Evolutionary conservation across 202 grass and related monocot species (phyloP), one percentile per base, ranked within the genome.

Genomic region (Panicum virgatum): DNA sequence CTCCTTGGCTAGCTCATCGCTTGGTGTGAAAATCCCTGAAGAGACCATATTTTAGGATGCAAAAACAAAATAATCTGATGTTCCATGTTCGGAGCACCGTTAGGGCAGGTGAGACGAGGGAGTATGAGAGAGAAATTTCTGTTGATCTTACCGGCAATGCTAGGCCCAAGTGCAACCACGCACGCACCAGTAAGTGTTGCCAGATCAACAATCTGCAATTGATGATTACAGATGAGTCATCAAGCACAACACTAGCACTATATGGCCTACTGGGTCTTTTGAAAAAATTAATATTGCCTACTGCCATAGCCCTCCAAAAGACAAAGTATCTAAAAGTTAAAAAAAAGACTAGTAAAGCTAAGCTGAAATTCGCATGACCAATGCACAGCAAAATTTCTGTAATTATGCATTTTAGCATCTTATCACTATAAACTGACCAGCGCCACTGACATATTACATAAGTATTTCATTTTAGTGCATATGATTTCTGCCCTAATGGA

Each of bases 131-230:
- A 43, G 32, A 34, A 34, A 37, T 29, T 44, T 36, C 5, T 51
- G 53, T 80, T 69, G 25, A 75, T 61, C 75, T 90, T 85, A 98
- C 96, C 96, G 11, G 92, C 96, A 37, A 98, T 85, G 52, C 39
- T 96, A 64, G 92, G 92, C 27, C 96, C 96, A 70, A 98, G 90
- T 30, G 96, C 96, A 64, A 98, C 25, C n/a, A 90, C 36, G 0
- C 96, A 98, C 29, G 92, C 92, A 63, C 96, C 92, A 72, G 96
- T 98, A 27, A 98, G 73, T 45, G 96, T 98, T 64, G 96, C 96
- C 73, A 98, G 77, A 90, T 98, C 96, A 88, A 98, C 73, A 59
- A 98, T 76, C 96, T 98, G 83, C 80, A 91, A 75, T 63, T 51
- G 76, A 75, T 6, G 67, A 73, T 70, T 51, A 79, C 34, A 56